Conservation (phyloP, 345 rosid species). For the Rhizophora mangle region DNA sequence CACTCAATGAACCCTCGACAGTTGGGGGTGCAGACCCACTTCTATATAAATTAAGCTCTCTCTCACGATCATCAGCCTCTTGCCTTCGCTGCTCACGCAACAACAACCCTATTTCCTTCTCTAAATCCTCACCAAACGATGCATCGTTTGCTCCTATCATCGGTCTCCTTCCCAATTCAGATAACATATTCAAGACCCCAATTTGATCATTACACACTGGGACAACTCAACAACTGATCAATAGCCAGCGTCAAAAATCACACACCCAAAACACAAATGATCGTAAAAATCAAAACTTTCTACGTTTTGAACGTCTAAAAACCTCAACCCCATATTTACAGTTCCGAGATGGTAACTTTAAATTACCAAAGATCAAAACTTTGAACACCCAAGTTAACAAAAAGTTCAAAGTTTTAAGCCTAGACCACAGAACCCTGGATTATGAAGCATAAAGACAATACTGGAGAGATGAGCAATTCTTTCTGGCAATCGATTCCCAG, state of each 20-base stretch:
- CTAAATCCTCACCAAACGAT: constrained; percentile 70
- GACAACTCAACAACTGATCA: constrained; percentile 14
- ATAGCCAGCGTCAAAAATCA: constrained; percentile 26
- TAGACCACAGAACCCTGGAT: constrained; percentile 16
- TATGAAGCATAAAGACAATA: constrained; percentile 10
- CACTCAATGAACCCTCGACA: constrained; percentile 61
- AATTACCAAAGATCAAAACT: constrained; percentile 39
- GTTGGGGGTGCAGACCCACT: constrained; percentile 85
- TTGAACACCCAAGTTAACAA: constrained; percentile 18
- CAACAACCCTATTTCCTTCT: constrained; percentile 61
- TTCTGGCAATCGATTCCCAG: constrained; percentile 4
- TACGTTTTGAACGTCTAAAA: constrained; percentile 7
- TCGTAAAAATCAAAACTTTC: constrained; percentile 31
- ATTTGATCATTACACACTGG: constrained; percentile 32
- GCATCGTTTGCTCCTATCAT: constrained; percentile 64
- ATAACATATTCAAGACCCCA: constrained; percentile 43
- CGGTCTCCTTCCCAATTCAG: constrained; percentile 59
- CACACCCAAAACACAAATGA: constrained; percentile 18
- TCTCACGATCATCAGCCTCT: constrained; percentile 56
- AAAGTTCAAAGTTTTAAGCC: constrained; percentile 7
- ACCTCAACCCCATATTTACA: constrained; percentile 31
- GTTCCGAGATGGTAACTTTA: constrained; percentile 20
- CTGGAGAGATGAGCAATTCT: constrained; percentile 5
- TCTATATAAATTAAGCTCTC: constrained; percentile 59
- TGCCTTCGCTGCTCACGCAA: constrained; percentile 52